These are phyloP conservation scores for Periconia sp. DNA, from an alignment of 2,329 filamentous ascomycete species.

Conservation along the genomic window DNA sequence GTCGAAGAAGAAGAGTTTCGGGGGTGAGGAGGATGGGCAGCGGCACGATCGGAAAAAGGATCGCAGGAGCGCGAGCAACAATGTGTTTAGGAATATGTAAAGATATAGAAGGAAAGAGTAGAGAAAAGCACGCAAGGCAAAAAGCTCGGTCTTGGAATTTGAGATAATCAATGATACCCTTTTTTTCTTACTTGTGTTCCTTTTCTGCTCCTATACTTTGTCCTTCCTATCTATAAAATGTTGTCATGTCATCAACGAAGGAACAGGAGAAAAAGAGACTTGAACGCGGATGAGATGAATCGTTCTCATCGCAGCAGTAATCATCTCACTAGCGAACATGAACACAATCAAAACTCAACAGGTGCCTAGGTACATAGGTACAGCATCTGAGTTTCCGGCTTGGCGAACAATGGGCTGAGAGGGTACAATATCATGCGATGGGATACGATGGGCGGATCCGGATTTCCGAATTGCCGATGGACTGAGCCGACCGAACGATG, in stretches of 20 bases:
- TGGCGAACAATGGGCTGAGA: not conserved
- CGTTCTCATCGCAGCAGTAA: too few relatives aligned
- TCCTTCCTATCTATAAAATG: too few relatives aligned
- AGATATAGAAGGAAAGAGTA: not conserved
- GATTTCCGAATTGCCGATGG: not conserved
- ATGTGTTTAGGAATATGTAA: slow-evolving; percentile 70
- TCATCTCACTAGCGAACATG: too few relatives aligned
- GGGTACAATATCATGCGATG: not conserved
- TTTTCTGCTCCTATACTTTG: too few relatives aligned
- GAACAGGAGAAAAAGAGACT: too few relatives aligned
- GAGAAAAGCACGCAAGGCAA: not conserved
- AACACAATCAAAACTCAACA: too few relatives aligned
- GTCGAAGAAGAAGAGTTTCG: slow-evolving; percentile 32
- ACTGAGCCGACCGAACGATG: not conserved
- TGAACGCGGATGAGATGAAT: too few relatives aligned
- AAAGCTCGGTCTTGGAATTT: not conserved
- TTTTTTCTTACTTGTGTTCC: not conserved
- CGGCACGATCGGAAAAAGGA: slow-evolving; percentile 46
- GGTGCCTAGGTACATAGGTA: too few relatives aligned
- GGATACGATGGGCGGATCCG: too few relatives aligned
- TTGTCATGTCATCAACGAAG: too few relatives aligned
- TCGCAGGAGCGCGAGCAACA: slow-evolving; percentile 73
- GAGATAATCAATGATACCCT: slow-evolving; percentile 9
- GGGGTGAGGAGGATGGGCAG: slow-evolving; percentile 25
- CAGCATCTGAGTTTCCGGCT: not conserved